A percentile compares a stretch with the other conserved stretches of the same genome.
These are phyloP conservation scores for Phaeotremella skinneri DNA, from an alignment of 768 basidiomycete species.

Conservation along the genomic window DNA sequence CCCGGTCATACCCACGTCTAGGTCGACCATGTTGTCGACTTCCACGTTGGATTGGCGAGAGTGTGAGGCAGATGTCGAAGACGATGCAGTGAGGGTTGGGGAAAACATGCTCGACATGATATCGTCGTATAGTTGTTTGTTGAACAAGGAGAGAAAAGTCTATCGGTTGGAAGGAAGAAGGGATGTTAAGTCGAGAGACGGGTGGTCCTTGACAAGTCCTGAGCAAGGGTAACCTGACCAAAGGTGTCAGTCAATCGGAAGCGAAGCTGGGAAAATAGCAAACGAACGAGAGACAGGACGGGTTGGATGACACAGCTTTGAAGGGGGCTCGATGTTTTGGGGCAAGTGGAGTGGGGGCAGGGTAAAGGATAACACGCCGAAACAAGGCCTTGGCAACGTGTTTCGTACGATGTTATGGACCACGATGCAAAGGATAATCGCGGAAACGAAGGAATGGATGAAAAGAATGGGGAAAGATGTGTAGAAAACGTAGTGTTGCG, in stretches of 20 bases:
- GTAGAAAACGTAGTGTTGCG: too few relatives aligned
- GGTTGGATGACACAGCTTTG: not conserved
- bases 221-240: too few relatives aligned
- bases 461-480: not conserved
- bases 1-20: slow-evolving; percentile 18
- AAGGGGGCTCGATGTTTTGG: not conserved
- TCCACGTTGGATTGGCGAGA: not conserved
- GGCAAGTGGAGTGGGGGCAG: too few relatives aligned
- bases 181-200: too few relatives aligned
- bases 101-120: slow-evolving; percentile 4
- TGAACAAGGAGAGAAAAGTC: not conserved
- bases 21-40: slow-evolving; percentile 8
- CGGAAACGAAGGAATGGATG: not conserved
- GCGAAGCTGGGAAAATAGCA: not conserved
- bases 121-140: not conserved
- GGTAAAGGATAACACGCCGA: not conserved
- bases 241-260: not conserved
- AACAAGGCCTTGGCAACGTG: not conserved
- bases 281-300: not conserved
- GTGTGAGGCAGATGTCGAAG: slow-evolving; percentile 16
- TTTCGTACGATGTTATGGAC: too few relatives aligned
- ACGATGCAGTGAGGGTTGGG: slow-evolving; percentile 20
- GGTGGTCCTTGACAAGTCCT: too few relatives aligned
- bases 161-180: not conserved
- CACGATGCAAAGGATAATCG: too few relatives aligned